Percentiles rank a stretch among this genome's conserved stretches.
These are phyloP conservation scores for Fonsecaea erecta DNA, from an alignment of 2,329 filamentous ascomycete species.

Conservation along the genomic window DNA sequence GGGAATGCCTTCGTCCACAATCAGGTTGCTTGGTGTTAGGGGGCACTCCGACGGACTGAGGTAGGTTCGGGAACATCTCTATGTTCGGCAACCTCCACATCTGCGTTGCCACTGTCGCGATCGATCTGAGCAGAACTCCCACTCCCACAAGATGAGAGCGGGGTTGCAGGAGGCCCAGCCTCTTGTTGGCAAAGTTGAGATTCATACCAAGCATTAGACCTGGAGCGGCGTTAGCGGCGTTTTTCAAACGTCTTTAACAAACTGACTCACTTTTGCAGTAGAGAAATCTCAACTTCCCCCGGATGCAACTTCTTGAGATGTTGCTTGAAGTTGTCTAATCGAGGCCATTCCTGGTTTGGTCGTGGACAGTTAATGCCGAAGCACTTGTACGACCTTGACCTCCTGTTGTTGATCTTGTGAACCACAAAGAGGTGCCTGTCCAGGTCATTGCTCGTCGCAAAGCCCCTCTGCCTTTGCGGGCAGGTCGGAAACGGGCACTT, in stretches of 20 bases:
- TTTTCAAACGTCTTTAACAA: background rate
- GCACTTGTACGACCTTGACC: constrained; percentile 64
- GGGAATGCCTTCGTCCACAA: too few relatives aligned
- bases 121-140: too few relatives aligned
- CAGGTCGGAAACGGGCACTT: constrained; percentile 66
- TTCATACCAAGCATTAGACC: constrained; percentile 46
- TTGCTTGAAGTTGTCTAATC: constrained; percentile 82
- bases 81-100: too few relatives aligned
- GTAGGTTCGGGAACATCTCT: too few relatives aligned
- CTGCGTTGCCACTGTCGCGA: too few relatives aligned
- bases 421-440: constrained; percentile 76
- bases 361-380: constrained; percentile 59
- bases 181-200: constrained; percentile 14
- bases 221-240: constrained; percentile 31
- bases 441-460: constrained; percentile 80
- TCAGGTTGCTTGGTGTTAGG: too few relatives aligned
- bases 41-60: too few relatives aligned
- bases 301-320: constrained; percentile 74
- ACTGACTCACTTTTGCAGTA: constrained; percentile 55
- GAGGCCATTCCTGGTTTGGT: constrained; percentile 74
- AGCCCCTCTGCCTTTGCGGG: constrained; percentile 63
- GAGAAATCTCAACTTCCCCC: constrained; percentile 49
- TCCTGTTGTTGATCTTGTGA: constrained; percentile 57
- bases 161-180: background rate
- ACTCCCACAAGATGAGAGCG: background rate